Evolutionary conservation across 176 grass and related monocot genomes (phyloP), one percentile per base, ranked within the genome.

Genomic region (Pharus latifolius): DNA sequence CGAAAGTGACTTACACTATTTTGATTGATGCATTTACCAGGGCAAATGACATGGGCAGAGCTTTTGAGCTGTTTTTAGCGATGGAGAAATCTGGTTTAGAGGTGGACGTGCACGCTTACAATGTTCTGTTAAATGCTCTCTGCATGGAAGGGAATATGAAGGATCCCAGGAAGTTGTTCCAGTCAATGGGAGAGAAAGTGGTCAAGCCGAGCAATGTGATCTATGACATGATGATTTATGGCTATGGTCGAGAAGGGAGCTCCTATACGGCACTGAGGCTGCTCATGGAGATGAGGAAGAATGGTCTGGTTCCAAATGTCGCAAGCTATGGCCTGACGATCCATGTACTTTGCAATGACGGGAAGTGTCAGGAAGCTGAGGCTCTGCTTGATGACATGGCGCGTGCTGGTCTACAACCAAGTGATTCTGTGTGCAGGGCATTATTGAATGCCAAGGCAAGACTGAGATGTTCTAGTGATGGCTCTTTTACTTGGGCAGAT

Each of bases 181-280:
- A 85, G 18, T 67, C 49, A 44, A 96, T 91, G 87, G 18, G 18
- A 0, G 63, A 60, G 42, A 91, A 85, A 68, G 81, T 78, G 57
- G 59, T 85, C 33, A 65, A 78, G 62, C 84, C 70, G 1, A 88
- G 43, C 19, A 68, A 60, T 64, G 78, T 82, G 17, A 80, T 88
- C 5, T 88, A 88, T 80, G 75, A 96, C 46, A 88, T 85, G 61
- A 77, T 96, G 84, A 74, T 96, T 45, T 82, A 80, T 85, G 91
- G 87, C 17, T 91, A 88, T 75, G 79, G 83, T 4, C 70, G 81
- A 26, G 74, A 96, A 85, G 91, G 87, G 53, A 96, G 60, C 67
- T 91, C 84, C 5, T 85, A 83, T 65, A 80, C 61, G 72, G 78
- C 84, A 35, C 33, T 83, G 25, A 88, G 56, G 45, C 43, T 91